Base-by-base conservation (phyloP, 2,329 filamentous ascomycete species). In the Sarocladium brachiariae region DNA sequence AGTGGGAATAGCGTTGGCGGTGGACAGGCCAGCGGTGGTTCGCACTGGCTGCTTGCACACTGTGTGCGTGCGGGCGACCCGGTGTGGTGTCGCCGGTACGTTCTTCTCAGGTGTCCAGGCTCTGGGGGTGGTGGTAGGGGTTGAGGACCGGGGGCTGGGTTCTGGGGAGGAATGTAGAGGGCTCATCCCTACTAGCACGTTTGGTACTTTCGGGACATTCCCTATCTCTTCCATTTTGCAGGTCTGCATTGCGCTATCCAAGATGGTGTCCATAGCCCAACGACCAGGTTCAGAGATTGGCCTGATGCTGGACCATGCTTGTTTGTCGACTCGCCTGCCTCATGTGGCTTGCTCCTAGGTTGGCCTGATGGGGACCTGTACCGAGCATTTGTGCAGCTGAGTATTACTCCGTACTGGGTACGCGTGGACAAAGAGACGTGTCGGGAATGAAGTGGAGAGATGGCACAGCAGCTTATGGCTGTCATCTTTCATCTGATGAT, bases 261-360 rank as follows among this genome's bases (percentile, higher is more conserved):
- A 13, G 9, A 23, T 43, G 39, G 39, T 43, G 39, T 27, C 23
- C 39, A 43, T 23, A 43, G 39, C 39, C 39, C 23, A 43, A 25
- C 5, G 43, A 47, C 43, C 43, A 47, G 43, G 43, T 47, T 47
- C 27, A 18, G 27, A 47, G 43, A 47, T 47, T 31, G 43, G 43
- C 27, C 27, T 19, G 25, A 4, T 30, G n/a, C 43, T 47, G 39
- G n/a, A 9, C 24, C 4, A 23, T n/a, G 23, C 27, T 13, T 30
- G 39, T 31, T 25, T 33, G 11, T 4, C 43, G 43, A 47, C 43
- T 47, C 43, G n/a, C 43, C 33, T 47, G 9, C 43, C 43, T 47
- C 25, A 47, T 30, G 27, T 21, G 43, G 43, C 27, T 47, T 33
- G 27, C 4, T 18, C 10, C 25, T 25, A 25, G 27, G 43, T 25